These are phyloP conservation scores for Durotheca rogersii DNA, from an alignment of 495 filamentous ascomycete genomes.

Conservation along the genomic window DNA sequence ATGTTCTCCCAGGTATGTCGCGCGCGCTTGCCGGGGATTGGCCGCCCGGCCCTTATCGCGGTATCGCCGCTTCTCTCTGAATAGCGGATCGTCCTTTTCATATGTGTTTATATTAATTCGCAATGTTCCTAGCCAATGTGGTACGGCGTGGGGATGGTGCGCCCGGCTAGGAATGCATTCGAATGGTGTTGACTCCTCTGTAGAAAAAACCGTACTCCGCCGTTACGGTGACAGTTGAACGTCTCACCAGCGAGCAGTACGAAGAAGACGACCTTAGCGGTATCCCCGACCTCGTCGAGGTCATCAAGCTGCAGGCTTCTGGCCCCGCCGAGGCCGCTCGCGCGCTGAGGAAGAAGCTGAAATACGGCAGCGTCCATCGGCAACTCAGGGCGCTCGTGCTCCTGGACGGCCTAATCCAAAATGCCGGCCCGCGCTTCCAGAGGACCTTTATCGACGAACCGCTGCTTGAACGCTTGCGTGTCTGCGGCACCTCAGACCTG, in stretches of 20 bases:
- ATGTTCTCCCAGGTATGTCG: constrained; percentile 48
- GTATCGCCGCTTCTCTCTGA: neutral
- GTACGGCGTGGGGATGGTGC: neutral
- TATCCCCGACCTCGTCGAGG: constrained; percentile 91
- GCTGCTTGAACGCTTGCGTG: constrained; percentile 87
- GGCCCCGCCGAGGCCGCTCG: constrained; percentile 89
- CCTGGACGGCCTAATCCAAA: constrained; percentile 91
- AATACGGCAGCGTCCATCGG: constrained; percentile 90
- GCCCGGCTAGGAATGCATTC: neutral
- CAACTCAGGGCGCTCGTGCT: constrained; percentile 89
- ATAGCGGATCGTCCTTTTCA: neutral
- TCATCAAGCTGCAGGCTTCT: constrained; percentile 82
- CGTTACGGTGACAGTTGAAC: constrained; percentile 90
- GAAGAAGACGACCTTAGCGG: constrained; percentile 89
- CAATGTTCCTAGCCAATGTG: neutral
- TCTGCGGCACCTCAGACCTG: constrained; percentile 79
- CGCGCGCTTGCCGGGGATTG: neutral
- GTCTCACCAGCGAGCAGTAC: constrained; percentile 83
- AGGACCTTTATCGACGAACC: constrained; percentile 86
- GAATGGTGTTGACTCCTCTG: constrained; percentile 14
- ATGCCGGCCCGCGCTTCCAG: constrained; percentile 87
- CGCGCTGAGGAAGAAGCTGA: constrained; percentile 96
- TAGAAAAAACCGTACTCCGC: constrained; percentile 94
- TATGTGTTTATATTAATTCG: neutral
- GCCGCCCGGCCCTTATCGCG: neutral